Conservation (phyloP, 1,284 basidiomycete species). For the Takashimella tepidaria region DNA sequence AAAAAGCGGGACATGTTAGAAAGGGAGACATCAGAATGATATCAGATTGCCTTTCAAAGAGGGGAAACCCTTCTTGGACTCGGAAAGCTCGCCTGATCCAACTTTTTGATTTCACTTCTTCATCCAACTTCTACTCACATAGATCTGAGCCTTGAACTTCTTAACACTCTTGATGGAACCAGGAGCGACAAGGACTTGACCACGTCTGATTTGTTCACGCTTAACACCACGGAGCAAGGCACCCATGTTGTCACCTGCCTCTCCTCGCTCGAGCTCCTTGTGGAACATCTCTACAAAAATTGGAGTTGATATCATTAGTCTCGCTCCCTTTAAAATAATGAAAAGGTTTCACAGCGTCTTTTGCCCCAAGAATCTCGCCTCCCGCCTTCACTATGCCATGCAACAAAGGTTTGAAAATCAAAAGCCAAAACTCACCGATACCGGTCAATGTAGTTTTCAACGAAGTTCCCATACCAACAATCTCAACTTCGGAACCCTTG, state of each 20-base stretch:
- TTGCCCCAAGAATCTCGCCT: too few relatives aligned
- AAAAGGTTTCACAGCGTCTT: too few relatives aligned
- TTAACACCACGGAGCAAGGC: constrained; percentile 94
- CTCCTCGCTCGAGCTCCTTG: constrained; percentile 96
- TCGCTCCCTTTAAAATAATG: too few relatives aligned
- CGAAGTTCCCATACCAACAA: constrained; percentile 77
- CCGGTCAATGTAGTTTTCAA: constrained; percentile 95
- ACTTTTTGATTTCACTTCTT: too few relatives aligned
- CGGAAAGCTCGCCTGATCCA: neutral
- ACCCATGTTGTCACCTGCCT: constrained; percentile 99
- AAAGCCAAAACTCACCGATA: constrained; percentile 75
- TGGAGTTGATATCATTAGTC: too few relatives aligned
- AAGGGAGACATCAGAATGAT: too few relatives aligned
- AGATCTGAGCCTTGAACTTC: constrained; percentile 90
- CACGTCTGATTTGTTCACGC: constrained; percentile 91
- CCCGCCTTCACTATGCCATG: too few relatives aligned
- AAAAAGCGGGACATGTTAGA: too few relatives aligned
- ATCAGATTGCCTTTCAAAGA: too few relatives aligned
- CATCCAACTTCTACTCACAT: constrained; percentile 55
- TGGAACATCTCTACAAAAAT: constrained; percentile 91
- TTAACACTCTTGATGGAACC: constrained; percentile 92
- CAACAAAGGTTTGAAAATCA: too few relatives aligned
- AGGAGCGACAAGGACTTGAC: constrained; percentile 84
- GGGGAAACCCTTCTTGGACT: neutral
- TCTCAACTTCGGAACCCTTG: constrained; percentile 93